These are phyloP conservation scores for Myxozyma nipponensis DNA, from an alignment of 805 yeast genomes.

Conservation along the genomic window DNA sequence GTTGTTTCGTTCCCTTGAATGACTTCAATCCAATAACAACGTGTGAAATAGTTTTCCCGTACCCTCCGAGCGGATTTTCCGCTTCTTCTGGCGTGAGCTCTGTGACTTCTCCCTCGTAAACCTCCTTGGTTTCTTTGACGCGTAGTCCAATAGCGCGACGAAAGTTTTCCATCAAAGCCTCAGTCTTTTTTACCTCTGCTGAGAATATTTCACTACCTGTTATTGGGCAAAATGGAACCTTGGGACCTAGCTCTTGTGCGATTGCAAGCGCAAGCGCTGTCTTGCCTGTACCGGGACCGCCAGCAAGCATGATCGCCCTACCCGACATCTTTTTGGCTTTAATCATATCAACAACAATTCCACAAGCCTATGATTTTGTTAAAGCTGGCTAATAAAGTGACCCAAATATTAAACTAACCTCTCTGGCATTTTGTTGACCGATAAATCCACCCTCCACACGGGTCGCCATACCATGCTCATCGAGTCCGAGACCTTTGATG, in stretches of 20 bases:
- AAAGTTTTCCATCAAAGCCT: slow-evolving; percentile 93
- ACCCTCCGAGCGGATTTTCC: slow-evolving; percentile 33
- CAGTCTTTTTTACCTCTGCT: slow-evolving; percentile 89
- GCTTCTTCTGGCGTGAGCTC: background rate
- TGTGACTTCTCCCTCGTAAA: slow-evolving; percentile 92
- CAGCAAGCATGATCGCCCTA: slow-evolving; percentile 90
- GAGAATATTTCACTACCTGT: slow-evolving; percentile 94
- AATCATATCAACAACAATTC: slow-evolving; percentile 86
- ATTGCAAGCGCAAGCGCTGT: slow-evolving; percentile 96
- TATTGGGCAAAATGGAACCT: slow-evolving; percentile 92
- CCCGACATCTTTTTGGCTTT: slow-evolving; percentile 95
- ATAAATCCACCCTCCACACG: slow-evolving; percentile 87
- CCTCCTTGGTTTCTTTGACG: slow-evolving; percentile 94
- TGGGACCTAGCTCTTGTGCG: slow-evolving; percentile 49
- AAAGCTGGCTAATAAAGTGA: background rate
- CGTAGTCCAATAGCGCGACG: slow-evolving; percentile 92
- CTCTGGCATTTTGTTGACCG: slow-evolving; percentile 89
- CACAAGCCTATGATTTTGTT: slow-evolving; percentile 64
- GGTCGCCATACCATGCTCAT: slow-evolving; percentile 72
- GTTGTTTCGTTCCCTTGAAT: slow-evolving; percentile 77
- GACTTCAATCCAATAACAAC: slow-evolving; percentile 91
- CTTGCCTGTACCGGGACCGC: slow-evolving; percentile 98
- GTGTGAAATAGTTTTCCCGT: slow-evolving; percentile 93
- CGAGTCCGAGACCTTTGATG: slow-evolving; percentile 94
- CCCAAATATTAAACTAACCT: background rate